phyloP scores from a whole-genome alignment of 2,329 filamentous ascomycete genomes.

The Ceratocystis albifundus region DNA sequence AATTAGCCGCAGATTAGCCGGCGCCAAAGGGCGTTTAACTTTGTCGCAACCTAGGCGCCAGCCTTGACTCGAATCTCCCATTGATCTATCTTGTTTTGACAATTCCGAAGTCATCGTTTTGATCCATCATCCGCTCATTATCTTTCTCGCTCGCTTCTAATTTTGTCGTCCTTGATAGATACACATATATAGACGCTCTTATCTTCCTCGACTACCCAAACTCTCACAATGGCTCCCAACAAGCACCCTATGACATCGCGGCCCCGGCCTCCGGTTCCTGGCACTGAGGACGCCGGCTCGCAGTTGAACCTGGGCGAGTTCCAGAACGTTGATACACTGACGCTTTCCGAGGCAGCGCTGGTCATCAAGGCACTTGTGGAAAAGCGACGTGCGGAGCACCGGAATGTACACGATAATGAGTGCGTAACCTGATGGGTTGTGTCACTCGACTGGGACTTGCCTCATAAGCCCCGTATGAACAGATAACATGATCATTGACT shows the following conservation, averaged over 20 bases:
- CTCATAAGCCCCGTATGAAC: background rate
- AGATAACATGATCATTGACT: background rate
- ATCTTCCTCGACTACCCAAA: background rate
- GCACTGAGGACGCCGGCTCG: constrained; percentile 77
- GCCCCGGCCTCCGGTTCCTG: constrained; percentile 54
- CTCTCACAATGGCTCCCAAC: constrained; percentile 16
- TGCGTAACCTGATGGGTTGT: constrained; percentile 36
- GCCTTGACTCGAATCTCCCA: constrained; percentile 5
- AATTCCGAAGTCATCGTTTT: background rate
- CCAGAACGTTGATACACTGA: constrained; percentile 79
- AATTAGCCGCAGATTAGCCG: constrained; percentile 19
- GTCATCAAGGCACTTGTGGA: constrained; percentile 83
- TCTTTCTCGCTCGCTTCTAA: background rate
- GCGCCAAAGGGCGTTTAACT: constrained; percentile 17
- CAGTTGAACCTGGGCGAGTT: constrained; percentile 87
- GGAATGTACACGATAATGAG: constrained; percentile 76
- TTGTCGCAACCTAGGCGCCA: constrained; percentile 9
- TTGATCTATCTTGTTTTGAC: background rate
- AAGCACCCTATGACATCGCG: constrained; percentile 41
- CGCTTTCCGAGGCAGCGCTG: constrained; percentile 79
- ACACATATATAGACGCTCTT: too few relatives aligned
- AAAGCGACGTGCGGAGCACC: constrained; percentile 66
- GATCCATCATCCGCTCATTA: background rate
- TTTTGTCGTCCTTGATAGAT: background rate
- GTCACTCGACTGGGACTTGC: background rate